Evolutionary conservation across 73 alveolate species (phyloP).

Genomic region (Tetrahymena elliotti): DNA sequence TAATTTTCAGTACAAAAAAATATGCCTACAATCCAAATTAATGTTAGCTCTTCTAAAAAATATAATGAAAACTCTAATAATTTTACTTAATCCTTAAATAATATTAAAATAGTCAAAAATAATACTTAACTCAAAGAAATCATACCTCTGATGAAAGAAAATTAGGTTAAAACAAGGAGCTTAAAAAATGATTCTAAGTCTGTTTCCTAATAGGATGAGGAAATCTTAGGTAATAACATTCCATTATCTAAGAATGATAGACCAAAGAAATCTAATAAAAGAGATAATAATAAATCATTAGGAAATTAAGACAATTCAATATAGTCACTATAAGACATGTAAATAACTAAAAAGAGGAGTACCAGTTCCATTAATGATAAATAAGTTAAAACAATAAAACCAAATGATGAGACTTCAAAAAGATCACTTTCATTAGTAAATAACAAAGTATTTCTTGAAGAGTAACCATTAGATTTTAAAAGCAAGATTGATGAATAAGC

Average conservation of each 20-base stretch:
- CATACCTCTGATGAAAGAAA: background rate
- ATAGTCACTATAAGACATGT: background rate
- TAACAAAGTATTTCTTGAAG: background rate
- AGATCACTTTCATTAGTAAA: background rate
- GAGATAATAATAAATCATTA: too few relatives aligned
- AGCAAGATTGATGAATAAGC: background rate
- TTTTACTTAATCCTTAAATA: background rate
- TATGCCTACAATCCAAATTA: background rate
- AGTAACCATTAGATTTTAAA: background rate
- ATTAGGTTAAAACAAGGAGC: background rate
- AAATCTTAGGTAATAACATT: background rate
- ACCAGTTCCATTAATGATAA: background rate
- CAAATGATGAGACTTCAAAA: background rate
- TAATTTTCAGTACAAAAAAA: background rate
- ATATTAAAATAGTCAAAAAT: background rate
- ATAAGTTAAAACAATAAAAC: background rate
- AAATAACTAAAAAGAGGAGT: background rate
- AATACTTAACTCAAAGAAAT: background rate
- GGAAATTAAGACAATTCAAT: background rate
- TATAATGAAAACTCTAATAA: background rate
- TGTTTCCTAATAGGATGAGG: background rate
- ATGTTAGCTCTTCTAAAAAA: background rate
- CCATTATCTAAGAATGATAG: background rate
- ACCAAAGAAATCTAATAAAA: background rate
- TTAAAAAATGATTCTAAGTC: background rate